Base-by-base conservation (phyloP, 805 yeast species). In the Aciculoconidium aculeatum region DNA sequence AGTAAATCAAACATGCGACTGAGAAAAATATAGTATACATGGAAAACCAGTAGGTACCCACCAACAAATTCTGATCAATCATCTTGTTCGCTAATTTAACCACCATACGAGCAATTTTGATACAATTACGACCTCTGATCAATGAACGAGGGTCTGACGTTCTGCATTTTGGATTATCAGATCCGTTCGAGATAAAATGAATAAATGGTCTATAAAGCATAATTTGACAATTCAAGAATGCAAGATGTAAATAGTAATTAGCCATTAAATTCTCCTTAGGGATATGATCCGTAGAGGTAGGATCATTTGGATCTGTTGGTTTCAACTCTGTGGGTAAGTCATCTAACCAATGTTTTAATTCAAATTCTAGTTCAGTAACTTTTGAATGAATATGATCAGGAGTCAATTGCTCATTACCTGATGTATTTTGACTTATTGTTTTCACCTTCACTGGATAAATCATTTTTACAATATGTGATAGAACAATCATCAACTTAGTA, bases 21-120 rank as follows among this genome's bases (percentile, higher is more conserved):
- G 94, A 78, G 56, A 84, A 85, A 51, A 86, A 87, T 4, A 87
- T 80, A 0, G 95, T 84, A 52, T 87, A 87, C 47, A 83, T 81
- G 5, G 92, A 77, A 49, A 85, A 87, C 95, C 95, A 86, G 49
- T 87, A 88, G 2, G 92, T 82, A 1, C 95, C 95, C 40, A 78
- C 74, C 21, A 87, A 60, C 53, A 84, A 65, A 34, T 78, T 68
- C 38, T 77, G 74, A 40, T 73, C 70, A 37, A 81, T 77, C 86
- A 87, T 75, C 46, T 80, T 86, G 42, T 81, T 76, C 0, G 95
- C 86, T 33, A 85, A 52, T 44, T 78, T 77, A 11, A 87, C 87
- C 16, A 83, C 94, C 44, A 80, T 75, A 34, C 92, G 66, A 0
- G 95, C 88, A 7, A 84, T 86, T 41, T 80, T 76, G 31, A 87